Percentiles rank a stretch among this genome's conserved stretches.
Evolutionary conservation across 2,329 filamentous ascomycete genomes (phyloP).

Genomic region (Lasiodiplodia sp.): DNA sequence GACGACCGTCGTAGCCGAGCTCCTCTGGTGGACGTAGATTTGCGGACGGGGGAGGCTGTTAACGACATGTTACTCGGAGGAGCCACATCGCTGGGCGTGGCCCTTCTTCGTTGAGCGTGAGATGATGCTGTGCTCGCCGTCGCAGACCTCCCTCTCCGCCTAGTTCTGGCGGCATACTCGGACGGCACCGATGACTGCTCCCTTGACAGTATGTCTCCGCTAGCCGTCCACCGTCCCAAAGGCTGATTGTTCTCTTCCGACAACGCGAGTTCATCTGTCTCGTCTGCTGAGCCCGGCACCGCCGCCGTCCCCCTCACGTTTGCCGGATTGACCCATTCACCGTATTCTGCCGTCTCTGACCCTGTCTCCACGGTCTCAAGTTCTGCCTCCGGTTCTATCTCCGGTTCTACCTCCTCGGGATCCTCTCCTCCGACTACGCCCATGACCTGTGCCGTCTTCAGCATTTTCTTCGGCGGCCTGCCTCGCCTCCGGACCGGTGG

Average conservation of each 20-base stretch:
- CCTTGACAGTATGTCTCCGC: not conserved
- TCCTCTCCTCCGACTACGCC: not conserved
- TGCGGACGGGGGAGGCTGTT: not conserved
- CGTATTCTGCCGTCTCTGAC: not conserved
- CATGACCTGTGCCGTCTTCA: constrained; percentile 7
- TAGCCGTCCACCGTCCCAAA: not conserved
- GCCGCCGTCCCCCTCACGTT: not conserved
- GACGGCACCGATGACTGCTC: not conserved
- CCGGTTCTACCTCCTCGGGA: not conserved
- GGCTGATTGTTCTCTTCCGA: not conserved
- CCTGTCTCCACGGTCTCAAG: not conserved
- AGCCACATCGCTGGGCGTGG: too few species aligned
- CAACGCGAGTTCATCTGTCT: not conserved
- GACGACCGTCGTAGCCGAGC: constrained; percentile 1
- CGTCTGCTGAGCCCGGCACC: not conserved
- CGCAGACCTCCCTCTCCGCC: not conserved
- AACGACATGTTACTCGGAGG: not conserved
- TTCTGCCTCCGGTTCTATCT: not conserved
- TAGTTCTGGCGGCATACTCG: too few species aligned
- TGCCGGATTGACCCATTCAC: constrained; percentile 1
- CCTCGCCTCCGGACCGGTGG: not conserved
- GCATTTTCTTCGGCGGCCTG: not conserved
- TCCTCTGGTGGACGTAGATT: not conserved
- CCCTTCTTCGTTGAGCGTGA: not conserved
- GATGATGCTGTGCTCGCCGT: not conserved